Percentiles rank a stretch among this genome's conserved stretches.
These are phyloP conservation scores for Plantago coronopus DNA, from an alignment of 305 asterid genomes.

Conservation along the genomic window DNA sequence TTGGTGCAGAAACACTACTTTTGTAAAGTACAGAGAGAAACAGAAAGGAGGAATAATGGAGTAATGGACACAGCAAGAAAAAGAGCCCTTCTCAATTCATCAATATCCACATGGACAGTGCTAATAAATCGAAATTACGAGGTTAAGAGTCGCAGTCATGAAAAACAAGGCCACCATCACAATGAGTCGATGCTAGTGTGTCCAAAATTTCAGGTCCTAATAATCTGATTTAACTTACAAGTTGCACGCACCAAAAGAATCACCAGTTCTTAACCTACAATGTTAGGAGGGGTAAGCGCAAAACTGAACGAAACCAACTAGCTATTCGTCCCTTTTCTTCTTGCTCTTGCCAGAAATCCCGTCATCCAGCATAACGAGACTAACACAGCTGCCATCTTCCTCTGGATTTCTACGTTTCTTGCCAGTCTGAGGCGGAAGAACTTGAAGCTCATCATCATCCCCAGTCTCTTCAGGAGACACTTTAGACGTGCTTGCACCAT, in stretches of 20 bases:
- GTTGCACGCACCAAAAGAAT: conserved; percentile 37
- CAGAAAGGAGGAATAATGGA: too few relatives aligned
- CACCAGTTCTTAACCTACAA: conserved; percentile 33
- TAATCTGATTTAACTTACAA: not conserved
- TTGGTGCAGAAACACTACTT: too few relatives aligned
- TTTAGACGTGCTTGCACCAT: conserved; percentile 64
- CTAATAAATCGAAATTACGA: not conserved
- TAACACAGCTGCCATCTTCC: conserved; percentile 33
- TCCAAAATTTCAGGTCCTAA: conserved; percentile 30
- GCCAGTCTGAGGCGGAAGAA: conserved; percentile 39
- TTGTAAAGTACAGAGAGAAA: too few relatives aligned
- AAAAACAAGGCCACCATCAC: not conserved
- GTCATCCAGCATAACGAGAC: conserved; percentile 42
- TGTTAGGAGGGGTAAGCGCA: conserved; percentile 31
- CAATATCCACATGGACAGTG: too few relatives aligned
- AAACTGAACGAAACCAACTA: conserved; percentile 17
- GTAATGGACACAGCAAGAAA: too few relatives aligned
- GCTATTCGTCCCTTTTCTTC: conserved; percentile 46
- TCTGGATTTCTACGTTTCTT: conserved; percentile 65
- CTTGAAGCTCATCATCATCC: conserved; percentile 55
- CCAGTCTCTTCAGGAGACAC: conserved; percentile 31
- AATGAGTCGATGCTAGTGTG: conserved; percentile 1
- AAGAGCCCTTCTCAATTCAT: too few relatives aligned
- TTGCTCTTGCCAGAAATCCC: conserved; percentile 36
- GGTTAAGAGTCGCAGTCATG: not conserved